These are phyloP conservation scores for Truncatella angustata DNA, from an alignment of 2,329 filamentous ascomycete species.

Conservation along the genomic window DNA sequence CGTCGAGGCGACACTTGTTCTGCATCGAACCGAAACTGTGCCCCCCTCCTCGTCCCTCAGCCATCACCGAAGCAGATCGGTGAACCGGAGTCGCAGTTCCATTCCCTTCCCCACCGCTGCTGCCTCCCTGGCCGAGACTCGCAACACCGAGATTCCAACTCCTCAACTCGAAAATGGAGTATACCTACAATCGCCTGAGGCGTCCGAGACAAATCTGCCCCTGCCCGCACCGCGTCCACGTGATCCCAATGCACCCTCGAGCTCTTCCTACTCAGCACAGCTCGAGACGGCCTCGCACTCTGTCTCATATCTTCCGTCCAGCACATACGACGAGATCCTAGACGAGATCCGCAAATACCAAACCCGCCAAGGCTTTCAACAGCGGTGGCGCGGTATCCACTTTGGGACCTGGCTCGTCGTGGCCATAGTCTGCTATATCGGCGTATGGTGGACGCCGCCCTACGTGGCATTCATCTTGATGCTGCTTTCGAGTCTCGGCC, in stretches of 20 bases:
- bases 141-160: constrained; percentile 10
- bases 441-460: constrained; percentile 79
- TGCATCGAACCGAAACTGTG: constrained; percentile 30
- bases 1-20: constrained; percentile 73
- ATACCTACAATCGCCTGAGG: constrained; percentile 37
- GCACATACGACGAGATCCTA: constrained; percentile 71
- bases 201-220: constrained; percentile 24
- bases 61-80: neutral
- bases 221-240: constrained; percentile 17
- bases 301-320: constrained; percentile 38
- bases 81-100: neutral
- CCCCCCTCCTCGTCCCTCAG: neutral
- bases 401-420: constrained; percentile 68
- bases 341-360: constrained; percentile 67
- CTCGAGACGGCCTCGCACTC: constrained; percentile 18
- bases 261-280: constrained; percentile 32
- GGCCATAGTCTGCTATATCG: constrained; percentile 73
- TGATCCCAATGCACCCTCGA: constrained; percentile 16
- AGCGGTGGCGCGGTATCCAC: constrained; percentile 68
- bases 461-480: constrained; percentile 80
- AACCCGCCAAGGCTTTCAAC: constrained; percentile 69
- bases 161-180: constrained; percentile 32
- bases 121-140: constrained; percentile 11
- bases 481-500: constrained; percentile 73
- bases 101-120: constrained; percentile 21